Percentiles rank a stretch among this genome's conserved stretches.
Conservation (phyloP, 768 basidiomycete genomes). For the Kwoniella mangroviensis region DNA sequence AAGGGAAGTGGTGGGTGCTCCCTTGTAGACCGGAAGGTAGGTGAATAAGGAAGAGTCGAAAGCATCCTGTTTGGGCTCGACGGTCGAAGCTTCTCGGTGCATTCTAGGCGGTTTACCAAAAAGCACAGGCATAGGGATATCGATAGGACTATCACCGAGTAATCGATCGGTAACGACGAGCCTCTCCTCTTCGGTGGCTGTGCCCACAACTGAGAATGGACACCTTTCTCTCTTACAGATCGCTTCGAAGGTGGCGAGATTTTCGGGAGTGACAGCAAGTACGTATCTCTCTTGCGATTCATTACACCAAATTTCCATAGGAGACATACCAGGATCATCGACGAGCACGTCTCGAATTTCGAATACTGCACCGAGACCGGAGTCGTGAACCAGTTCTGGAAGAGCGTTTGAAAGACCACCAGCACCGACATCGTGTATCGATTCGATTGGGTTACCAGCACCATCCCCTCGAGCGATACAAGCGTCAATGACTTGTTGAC, state of each 20-base stretch:
- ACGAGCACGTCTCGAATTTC: conserved; percentile 93
- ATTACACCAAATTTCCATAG: conserved; percentile 99
- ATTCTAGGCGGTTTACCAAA: conserved; percentile 96
- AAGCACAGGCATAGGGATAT: conserved; percentile 88
- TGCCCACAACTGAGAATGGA: conserved; percentile 89
- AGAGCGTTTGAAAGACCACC: conserved; percentile 95
- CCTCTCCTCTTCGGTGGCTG: conserved; percentile 78
- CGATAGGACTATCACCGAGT: conserved; percentile 76
- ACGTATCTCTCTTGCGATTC: conserved; percentile 98
- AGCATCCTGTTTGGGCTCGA: conserved; percentile 59
- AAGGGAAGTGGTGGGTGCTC: conserved; percentile 58
- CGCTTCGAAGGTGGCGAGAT: conserved; percentile 67
- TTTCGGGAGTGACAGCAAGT: conserved; percentile 75
- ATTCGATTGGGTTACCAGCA: conserved; percentile 78
- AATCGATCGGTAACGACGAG: conserved; percentile 88
- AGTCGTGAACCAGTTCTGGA: conserved; percentile 95
- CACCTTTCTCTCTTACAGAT: conserved; percentile 89
- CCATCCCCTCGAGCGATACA: conserved; percentile 68
- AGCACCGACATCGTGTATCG: conserved; percentile 97
- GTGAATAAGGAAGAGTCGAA: conserved; percentile 75
- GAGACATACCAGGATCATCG: conserved; percentile 91
- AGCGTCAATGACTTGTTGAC: conserved; percentile 95
- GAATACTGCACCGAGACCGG: conserved; percentile 84
- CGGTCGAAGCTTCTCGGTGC: conserved; percentile 71
- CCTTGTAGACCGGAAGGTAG: conserved; percentile 63